Base-by-base conservation (phyloP, 2,329 filamentous ascomycete genomes). In the Neonectria punicea region DNA sequence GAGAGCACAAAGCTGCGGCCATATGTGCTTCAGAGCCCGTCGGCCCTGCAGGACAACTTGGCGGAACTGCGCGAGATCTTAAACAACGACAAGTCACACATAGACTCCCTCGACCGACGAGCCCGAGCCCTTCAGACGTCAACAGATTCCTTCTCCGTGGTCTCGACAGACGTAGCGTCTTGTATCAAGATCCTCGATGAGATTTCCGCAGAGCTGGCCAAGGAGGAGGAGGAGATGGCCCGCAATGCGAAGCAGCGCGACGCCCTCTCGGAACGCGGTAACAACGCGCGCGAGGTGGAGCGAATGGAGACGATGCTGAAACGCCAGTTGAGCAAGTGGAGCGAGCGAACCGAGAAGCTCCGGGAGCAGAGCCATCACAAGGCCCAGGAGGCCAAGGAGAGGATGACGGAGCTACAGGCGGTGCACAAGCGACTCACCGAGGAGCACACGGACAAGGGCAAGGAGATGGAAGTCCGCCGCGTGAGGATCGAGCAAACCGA, bases 401-500 rank as follows among this genome's bases (percentile, higher is more conserved):
- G 92, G 79, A 98, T 98, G 94, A 93, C 98, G 74, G 92, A 96
- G 80, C 84, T 99, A 61, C 87, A 93, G 60, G 89, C 86, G 4
- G 87, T 94, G 51, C 95, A 99, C 79, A 89, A 89, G 75, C 89
- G 90, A 76, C 83, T 98, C 66, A 92, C 91, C 1, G 92, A 95
- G 75, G 95, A 99, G 84, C 87, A 94, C 67, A 88, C 87, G 1
- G 93, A 96, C 59, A 97, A 97, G 81, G 91, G 91, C 36, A 91
- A 93, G 63, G 95, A 98, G 76, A 97, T 98, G 82, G 96, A 99
- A 83, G 90, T 92, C 76, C 86, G 94, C 73, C 89, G 93, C 71
- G 93, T 98, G n/a, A 86, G 94, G 66, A 98, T 99, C 69, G 96
- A 99, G 81, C 94, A 98, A 83, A 97, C 93, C 9, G 95, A 98